Evolutionary conservation across 192 early-diverging fungal species (phyloP), one percentile per base, ranked within the genome.

Genomic region (Coemansia sp.): DNA sequence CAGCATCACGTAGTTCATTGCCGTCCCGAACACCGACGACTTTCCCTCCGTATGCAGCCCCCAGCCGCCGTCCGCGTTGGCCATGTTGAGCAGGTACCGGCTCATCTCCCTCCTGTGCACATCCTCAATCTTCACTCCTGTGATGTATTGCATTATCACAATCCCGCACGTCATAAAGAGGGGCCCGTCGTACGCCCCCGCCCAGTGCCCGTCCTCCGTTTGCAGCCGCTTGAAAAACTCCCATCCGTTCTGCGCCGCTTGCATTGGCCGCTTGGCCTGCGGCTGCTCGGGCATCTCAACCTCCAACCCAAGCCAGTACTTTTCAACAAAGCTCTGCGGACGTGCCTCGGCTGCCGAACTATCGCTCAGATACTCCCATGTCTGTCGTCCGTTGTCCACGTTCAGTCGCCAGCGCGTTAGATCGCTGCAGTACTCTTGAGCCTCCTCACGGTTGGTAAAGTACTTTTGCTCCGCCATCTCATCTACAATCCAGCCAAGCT

Each of bases 1-100:
- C 45, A 97, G 84, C 19, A 88, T 83, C 10, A 93, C 90, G 73
- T 99, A 99, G 78, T 97, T 99, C 56, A 99, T 76, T 1, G 92
- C 89, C 0, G 97, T 99, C 55, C 95, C 95, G 83, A 99, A 99
- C 11, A 92, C 93, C 2, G 96, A 95, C 20, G 96, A 97, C 23
- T 85, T 75, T 50, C 91, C 86, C 79, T 97, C 96, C 50, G 93
- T 92, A 75, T 99, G 97, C 91, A 99, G 85, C 14, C 97, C 96
- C 95, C 95, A 99, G 9, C 97, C 97, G 38, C 97, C 97, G 65
- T 97, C 95, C 23, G 87, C 33, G 76, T 93, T 79, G 2, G 96
- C 95, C 62, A 87, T 79, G 76, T 90, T 90, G 41, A 91, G 75
- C 55, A 99, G 66, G 79, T 98, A 99, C 36, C 93, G 87, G 42